A percentile compares a stretch with the other conserved stretches of the same genome.
These are phyloP conservation scores for Ilyonectria mors-panacis DNA, from an alignment of 2,329 filamentous ascomycete genomes.

Conservation along the genomic window DNA sequence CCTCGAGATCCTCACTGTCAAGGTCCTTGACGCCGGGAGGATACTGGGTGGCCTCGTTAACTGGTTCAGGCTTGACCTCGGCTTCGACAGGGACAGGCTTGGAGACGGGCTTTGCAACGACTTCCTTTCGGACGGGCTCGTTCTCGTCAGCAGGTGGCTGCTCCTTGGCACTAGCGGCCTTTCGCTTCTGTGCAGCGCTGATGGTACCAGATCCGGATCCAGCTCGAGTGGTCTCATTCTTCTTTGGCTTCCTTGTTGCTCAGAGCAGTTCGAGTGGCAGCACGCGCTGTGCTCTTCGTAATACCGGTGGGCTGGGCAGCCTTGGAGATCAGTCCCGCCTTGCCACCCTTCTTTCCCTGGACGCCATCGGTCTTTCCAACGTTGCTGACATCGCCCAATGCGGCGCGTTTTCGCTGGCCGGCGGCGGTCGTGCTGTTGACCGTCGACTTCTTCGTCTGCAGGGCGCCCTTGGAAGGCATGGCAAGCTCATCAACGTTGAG, in stretches of 20 bases:
- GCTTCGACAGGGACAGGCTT: slow-evolving; percentile 42
- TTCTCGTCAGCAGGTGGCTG: slow-evolving; percentile 72
- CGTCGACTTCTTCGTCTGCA: slow-evolving; percentile 79
- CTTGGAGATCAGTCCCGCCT: slow-evolving; percentile 83
- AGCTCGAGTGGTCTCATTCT: slow-evolving; percentile 77
- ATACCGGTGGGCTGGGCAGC: slow-evolving; percentile 85
- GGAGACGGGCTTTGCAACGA: slow-evolving; percentile 43
- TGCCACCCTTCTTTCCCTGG: slow-evolving; percentile 83
- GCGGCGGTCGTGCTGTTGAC: slow-evolving; percentile 65
- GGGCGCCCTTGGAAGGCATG: slow-evolving; percentile 71
- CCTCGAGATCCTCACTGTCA: slow-evolving; percentile 89
- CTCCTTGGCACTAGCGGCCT: slow-evolving; percentile 70
- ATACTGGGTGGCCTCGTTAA: slow-evolving; percentile 31
- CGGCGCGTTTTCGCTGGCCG: slow-evolving; percentile 79
- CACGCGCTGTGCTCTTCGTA: slow-evolving; percentile 76
- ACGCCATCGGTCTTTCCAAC: slow-evolving; percentile 82
- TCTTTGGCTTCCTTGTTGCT: slow-evolving; percentile 80
- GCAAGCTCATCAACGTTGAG: slow-evolving; percentile 75
- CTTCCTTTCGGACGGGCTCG: slow-evolving; percentile 79
- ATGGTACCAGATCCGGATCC: slow-evolving; percentile 80
- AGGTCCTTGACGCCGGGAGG: slow-evolving; percentile 70
- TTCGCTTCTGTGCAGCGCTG: slow-evolving; percentile 78
- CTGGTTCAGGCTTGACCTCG: slow-evolving; percentile 46
- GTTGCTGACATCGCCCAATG: slow-evolving; percentile 96
- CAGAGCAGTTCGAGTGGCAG: slow-evolving; percentile 73